phyloP scores from a whole-genome alignment of 129 eudicot genomes.

The Oenanthe sinensis region DNA sequence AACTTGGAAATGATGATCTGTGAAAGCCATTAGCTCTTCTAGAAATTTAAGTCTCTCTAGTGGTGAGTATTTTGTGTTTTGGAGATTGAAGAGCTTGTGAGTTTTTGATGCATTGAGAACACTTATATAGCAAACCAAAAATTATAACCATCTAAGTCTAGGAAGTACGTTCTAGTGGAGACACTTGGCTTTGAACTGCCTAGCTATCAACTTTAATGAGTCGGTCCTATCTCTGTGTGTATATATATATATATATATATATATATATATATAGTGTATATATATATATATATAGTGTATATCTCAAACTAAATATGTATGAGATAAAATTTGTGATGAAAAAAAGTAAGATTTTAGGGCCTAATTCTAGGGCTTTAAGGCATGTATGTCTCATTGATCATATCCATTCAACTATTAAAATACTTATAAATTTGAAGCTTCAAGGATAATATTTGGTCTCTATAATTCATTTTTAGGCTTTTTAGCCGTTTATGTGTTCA shows the following conservation, averaged over 20 bases:
- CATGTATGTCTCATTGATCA: not conserved
- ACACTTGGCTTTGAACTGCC: conserved; percentile 5
- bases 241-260: too few relatives aligned
- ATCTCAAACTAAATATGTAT: not conserved
- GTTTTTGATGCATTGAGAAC: not conserved
- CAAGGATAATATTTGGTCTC: not conserved
- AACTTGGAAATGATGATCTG: not conserved
- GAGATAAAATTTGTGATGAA: not conserved
- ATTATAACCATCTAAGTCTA: not conserved
- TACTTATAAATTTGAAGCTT: not conserved
- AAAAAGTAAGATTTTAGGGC: not conserved
- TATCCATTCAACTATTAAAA: not conserved
- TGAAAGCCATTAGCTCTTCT: not conserved
- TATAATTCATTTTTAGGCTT: not conserved
- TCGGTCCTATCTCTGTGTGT: not conserved
- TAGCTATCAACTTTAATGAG: conserved; percentile 1
- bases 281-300: not conserved
- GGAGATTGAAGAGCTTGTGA: not conserved
- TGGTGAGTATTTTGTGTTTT: not conserved
- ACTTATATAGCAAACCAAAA: conserved; percentile 10
- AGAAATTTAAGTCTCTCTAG: not conserved
- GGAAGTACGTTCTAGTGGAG: conserved; percentile 1
- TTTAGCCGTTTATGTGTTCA: not conserved
- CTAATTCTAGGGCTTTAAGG: not conserved
- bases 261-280: not conserved